Base-by-base conservation (phyloP, 2,329 filamentous ascomycete genomes). In the Phyllosticta capitalensis region DNA sequence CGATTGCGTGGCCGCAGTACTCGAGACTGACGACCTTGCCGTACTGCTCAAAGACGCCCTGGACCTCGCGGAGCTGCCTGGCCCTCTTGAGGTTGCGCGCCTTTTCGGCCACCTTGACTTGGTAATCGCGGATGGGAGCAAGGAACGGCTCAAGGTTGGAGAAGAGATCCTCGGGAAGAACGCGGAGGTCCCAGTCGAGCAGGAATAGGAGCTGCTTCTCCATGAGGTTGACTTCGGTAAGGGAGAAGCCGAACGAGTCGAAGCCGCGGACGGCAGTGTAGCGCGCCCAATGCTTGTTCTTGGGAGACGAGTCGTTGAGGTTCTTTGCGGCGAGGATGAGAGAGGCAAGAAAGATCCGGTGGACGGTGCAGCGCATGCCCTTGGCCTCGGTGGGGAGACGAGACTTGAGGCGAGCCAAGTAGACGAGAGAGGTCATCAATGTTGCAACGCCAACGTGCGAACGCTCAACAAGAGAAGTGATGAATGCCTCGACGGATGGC, bases 281-380 rank as follows among this genome's bases (percentile, higher is more conserved):
- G 68, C 86, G 87, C 65, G 94, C 92, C 94, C 94, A 99, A 81
- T 99, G 94, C 85, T 97, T 97, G 84, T 99, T 99, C 86, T 97
- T 97, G 64, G 94, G 94, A 12, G 91, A 96, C 63, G 91, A 96
- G 80, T 97, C 94, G 74, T 99, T 97, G 67, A 97, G 83, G 75
- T 96, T 96, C 85, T 99, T 99, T 67, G 94, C 92, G 1, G 94
- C 86, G 55, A 87, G 78, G 70, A 94, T 94, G 65, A 92, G 85
- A 17, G 89, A 80, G 50, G 90, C 92, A 54, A 99, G 83, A 78
- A 99, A 97, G 81, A 99, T 97, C 68, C 94, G 88, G 79, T 99
- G 94, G 53, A 92, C 90, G 22, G 94, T 97, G 81, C 94, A 97
- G 67, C 89, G 87, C 77, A 97, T 90, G 64, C 94, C 94, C 78